Evolutionary conservation across 2,329 filamentous ascomycete species (phyloP), one percentile per base, ranked within the genome.

Genomic region (Nigrospora osmanthi): DNA sequence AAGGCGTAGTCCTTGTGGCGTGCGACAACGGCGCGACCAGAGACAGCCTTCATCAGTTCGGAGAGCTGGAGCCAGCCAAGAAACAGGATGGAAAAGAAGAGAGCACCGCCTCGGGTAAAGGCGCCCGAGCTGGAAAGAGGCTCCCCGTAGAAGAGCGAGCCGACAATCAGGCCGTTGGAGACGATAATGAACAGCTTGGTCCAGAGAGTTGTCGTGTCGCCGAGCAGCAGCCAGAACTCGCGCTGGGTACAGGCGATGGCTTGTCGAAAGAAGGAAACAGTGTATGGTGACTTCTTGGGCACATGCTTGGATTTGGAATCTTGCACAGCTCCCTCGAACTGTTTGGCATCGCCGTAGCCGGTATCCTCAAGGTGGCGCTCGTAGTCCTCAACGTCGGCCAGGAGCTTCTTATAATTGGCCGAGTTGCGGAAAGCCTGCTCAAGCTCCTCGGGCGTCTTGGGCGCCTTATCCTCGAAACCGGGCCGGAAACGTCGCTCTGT

Each of bases 121-220:
- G 86, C 83, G 44, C 81, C 83, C 1, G 62, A 61, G 0, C 84
- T 87, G 38, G 74, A 70, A 1, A 66, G 51, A 1, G 74, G 64
- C 30, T 87, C 66, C 49, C 86, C 78, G 55, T 89, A 87, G 65
- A 93, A 93, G 15, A 93, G 71, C 2, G 83, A 87, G 2, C 86
- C 84, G 44, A 90, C 82, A 49, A 94, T 87, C 11, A 94, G 71
- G 5, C 63, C 70, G 59, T 87, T 87, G 46, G 83, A 76, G 46
- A 91, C 65, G 54, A 89, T 86, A 58, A 89, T 88, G 63, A 89
- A 85, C 47, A 85, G 74, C 53, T 91, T 93, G 35, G 86, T 91
- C 61, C 81, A 83, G 1, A 93, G 71, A 0, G 85, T 84, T 1
- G 81, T 81, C 48, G 75, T 82, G 63, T 94, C 86, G 35, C 87